Percentiles rank a stretch among this genome's conserved stretches.
phyloP scores from a whole-genome alignment of 2,329 filamentous ascomycete species.

The Stemphylium beticola region DNA sequence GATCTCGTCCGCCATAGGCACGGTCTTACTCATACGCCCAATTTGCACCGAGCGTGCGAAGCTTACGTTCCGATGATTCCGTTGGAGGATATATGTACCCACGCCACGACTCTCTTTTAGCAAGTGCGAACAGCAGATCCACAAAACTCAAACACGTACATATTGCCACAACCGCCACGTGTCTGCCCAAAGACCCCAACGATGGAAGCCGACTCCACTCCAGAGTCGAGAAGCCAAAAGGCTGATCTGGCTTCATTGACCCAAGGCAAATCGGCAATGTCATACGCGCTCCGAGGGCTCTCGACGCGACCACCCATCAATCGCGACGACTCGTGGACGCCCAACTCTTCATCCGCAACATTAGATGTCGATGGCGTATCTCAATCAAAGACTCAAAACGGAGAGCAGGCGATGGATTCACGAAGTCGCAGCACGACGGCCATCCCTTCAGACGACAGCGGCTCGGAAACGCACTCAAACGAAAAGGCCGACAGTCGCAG shows the following conservation, averaged over 20 bases:
- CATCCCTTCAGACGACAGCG: slow-evolving; percentile 33
- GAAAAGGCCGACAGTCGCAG: slow-evolving; percentile 25
- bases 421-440: slow-evolving; percentile 34
- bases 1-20: not conserved
- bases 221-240: slow-evolving; percentile 9
- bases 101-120: slow-evolving; percentile 19
- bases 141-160: not conserved
- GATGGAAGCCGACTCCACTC: slow-evolving; percentile 1
- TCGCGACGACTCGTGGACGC: slow-evolving; percentile 37
- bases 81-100: slow-evolving; percentile 10
- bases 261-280: slow-evolving; percentile 29
- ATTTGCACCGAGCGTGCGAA: not conserved
- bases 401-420: slow-evolving; percentile 46
- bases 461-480: slow-evolving; percentile 17
- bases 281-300: slow-evolving; percentile 40
- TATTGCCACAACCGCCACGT: slow-evolving; percentile 1
- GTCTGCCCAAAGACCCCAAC: not conserved
- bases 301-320: slow-evolving; percentile 21
- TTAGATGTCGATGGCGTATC: slow-evolving; percentile 53
- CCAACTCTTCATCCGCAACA: slow-evolving; percentile 29
- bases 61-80: slow-evolving; percentile 14
- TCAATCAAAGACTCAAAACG: slow-evolving; percentile 45
- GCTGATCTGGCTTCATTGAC: slow-evolving; percentile 21
- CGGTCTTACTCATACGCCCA: slow-evolving; percentile 1
- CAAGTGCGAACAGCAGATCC: slow-evolving; percentile 1